A percentile compares a stretch with the other conserved stretches of the same genome.
These are phyloP conservation scores for Agastache rugosa DNA, from an alignment of 257 asterid species.

Conservation along the genomic window DNA sequence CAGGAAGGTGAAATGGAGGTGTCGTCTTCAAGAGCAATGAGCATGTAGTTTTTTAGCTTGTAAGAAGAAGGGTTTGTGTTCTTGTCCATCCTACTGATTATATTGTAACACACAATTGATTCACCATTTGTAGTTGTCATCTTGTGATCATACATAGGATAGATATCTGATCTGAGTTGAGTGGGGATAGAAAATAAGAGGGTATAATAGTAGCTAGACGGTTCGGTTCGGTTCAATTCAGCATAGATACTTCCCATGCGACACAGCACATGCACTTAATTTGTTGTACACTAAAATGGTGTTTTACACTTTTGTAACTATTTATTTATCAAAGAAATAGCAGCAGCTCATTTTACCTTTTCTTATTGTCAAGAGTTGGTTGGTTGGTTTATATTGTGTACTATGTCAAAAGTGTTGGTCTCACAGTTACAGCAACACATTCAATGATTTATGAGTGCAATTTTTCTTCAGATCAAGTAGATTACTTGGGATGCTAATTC, in stretches of 20 bases:
- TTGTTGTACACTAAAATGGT: conserved; percentile 31
- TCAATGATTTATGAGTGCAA: background rate
- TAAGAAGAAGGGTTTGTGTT: conserved; percentile 6
- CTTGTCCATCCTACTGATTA: background rate
- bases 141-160: conserved; percentile 30
- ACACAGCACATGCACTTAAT: background rate
- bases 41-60: conserved; percentile 55
- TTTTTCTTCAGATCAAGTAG: background rate
- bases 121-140: conserved; percentile 30
- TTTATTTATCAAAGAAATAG: conserved; percentile 19
- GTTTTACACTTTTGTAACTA: conserved; percentile 24
- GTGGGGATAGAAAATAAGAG: conserved; percentile 37
- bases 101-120: conserved; percentile 26
- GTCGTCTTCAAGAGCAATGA: conserved; percentile 69
- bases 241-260: conserved; percentile 22
- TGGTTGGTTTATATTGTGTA: background rate
- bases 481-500: background rate
- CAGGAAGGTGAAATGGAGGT: conserved; percentile 65
- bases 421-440: background rate
- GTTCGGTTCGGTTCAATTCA: conserved; percentile 5
- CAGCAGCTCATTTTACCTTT: conserved; percentile 17
- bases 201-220: conserved; percentile 27
- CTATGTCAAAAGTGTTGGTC: background rate
- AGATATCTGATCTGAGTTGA: conserved; percentile 29
- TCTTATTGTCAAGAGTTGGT: background rate